phyloP scores from a whole-genome alignment of 345 rosid species.

The Geranium rotundifolium region DNA sequence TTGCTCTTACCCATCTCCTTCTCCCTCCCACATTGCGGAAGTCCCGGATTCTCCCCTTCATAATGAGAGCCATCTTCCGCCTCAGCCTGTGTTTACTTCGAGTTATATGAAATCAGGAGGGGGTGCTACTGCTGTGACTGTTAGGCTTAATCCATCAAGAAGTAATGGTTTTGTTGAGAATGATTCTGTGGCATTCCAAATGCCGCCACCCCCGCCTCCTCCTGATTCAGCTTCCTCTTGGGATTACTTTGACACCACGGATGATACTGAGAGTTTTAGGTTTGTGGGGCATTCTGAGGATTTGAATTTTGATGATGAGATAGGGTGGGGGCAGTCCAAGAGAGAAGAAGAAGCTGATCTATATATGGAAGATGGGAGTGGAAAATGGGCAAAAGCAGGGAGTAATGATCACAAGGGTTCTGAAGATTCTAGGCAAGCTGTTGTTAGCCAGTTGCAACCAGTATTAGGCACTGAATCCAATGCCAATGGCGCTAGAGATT shows the following conservation, averaged over 20 bases:
- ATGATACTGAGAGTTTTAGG: slow-evolving; percentile 52
- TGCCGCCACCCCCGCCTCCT: slow-evolving; percentile 54
- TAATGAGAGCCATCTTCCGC: slow-evolving; percentile 30
- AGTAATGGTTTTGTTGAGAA: slow-evolving; percentile 22
- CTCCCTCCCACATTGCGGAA: slow-evolving; percentile 44
- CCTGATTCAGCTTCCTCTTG: slow-evolving; percentile 49
- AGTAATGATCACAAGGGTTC: slow-evolving; percentile 14
- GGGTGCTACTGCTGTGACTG: slow-evolving; percentile 34
- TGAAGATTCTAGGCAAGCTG: slow-evolving; percentile 8
- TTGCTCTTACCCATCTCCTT: slow-evolving; percentile 62
- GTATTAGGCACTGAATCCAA: too few species aligned
- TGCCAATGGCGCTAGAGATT: too few species aligned
- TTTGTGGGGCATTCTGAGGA: slow-evolving; percentile 31
- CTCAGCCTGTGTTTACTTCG: slow-evolving; percentile 18
- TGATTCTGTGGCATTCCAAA: slow-evolving; percentile 21
- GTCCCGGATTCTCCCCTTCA: slow-evolving; percentile 51
- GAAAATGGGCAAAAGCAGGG: slow-evolving; percentile 12
- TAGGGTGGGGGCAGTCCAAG: slow-evolving; percentile 30
- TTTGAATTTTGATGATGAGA: slow-evolving; percentile 25
- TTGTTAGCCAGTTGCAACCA: too few species aligned
- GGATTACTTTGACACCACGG: slow-evolving; percentile 71
- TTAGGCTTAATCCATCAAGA: slow-evolving; percentile 34
- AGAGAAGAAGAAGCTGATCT: slow-evolving; percentile 15
- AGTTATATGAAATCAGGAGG: slow-evolving; percentile 41
- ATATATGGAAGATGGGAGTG: slow-evolving; percentile 12